Percentiles rank a stretch among this genome's conserved stretches.
Evolutionary conservation across 129 eudicot species (phyloP).

Genomic region (Artemisia argyi): DNA sequence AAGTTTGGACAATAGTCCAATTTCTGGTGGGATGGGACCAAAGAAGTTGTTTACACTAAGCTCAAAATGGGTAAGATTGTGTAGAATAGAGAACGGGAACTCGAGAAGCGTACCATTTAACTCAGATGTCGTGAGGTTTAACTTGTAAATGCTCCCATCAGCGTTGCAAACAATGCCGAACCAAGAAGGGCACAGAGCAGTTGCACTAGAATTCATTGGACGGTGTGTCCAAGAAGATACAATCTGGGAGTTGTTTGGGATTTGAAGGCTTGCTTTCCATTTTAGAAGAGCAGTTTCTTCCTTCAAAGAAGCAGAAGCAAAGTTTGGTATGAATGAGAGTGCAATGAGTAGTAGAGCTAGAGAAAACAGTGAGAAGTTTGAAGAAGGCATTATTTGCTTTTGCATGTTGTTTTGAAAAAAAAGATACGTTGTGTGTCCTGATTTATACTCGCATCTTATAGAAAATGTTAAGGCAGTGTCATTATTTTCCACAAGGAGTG

Average conservation of each 20-base stretch:
- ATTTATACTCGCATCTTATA: neutral
- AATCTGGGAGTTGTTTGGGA: conserved; percentile 1
- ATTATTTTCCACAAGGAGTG: neutral
- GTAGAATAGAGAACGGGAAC: conserved; percentile 14
- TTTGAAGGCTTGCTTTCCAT: conserved; percentile 32
- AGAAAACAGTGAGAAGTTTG: neutral
- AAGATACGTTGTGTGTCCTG: neutral
- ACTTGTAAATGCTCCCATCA: conserved; percentile 21
- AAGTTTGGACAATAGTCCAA: conserved; percentile 28
- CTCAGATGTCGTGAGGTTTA: conserved; percentile 25
- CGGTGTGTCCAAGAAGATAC: conserved; percentile 19
- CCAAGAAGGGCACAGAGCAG: conserved; percentile 35
- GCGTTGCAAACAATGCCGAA: conserved; percentile 28
- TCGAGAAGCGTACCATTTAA: conserved; percentile 30
- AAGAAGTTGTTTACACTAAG: conserved; percentile 12
- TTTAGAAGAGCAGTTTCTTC: conserved; percentile 24
- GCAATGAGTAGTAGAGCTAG: conserved; percentile 5
- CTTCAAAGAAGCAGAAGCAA: conserved; percentile 15
- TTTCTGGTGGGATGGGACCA: conserved; percentile 27
- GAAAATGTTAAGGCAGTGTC: neutral
- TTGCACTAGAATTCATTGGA: neutral
- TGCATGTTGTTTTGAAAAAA: neutral
- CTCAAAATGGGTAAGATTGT: conserved; percentile 13
- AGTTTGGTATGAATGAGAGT: neutral
- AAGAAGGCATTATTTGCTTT: neutral